These are phyloP conservation scores for Phaeoacremonium minimum DNA, from an alignment of 2,329 filamentous ascomycete species.

Conservation along the genomic window DNA sequence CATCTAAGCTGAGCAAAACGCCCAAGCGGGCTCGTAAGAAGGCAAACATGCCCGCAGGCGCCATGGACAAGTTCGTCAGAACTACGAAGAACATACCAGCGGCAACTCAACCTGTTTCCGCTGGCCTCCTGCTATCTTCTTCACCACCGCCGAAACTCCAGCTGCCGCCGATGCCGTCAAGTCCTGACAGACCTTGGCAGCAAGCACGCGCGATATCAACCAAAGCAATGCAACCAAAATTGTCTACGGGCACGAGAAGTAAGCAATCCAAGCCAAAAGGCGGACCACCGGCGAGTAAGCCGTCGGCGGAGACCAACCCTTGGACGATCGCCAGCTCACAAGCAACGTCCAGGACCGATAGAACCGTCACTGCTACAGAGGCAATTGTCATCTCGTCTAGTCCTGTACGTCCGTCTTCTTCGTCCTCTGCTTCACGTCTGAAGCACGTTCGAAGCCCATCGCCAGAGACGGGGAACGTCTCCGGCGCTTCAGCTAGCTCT, in stretches of 20 bases:
- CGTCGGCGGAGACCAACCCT: slow-evolving; percentile 24
- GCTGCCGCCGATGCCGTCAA: too few relatives aligned
- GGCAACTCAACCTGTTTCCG: not conserved
- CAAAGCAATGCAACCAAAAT: not conserved
- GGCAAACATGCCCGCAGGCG: slow-evolving; percentile 18
- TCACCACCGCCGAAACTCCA: slow-evolving; percentile 1
- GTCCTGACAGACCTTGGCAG: too few relatives aligned
- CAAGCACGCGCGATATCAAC: not conserved
- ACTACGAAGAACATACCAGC: slow-evolving; percentile 24
- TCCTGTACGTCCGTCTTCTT: slow-evolving; percentile 11
- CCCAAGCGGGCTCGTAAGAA: slow-evolving; percentile 13
- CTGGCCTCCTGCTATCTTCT: not conserved
- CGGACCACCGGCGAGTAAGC: slow-evolving; percentile 12
- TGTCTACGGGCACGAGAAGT: slow-evolving; percentile 12
- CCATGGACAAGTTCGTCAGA: slow-evolving; percentile 31
- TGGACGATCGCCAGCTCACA: slow-evolving; percentile 35
- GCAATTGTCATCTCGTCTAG: slow-evolving; percentile 22
- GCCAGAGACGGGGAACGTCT: too few relatives aligned
- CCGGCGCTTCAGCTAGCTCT: too few relatives aligned
- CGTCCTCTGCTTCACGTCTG: not conserved
- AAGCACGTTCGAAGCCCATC: not conserved
- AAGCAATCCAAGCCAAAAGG: slow-evolving; percentile 18
- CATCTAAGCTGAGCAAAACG: slow-evolving; percentile 8
- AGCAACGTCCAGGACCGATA: slow-evolving; percentile 20
- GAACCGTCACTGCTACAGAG: slow-evolving; percentile 7